Percentiles rank a stretch among this genome's conserved stretches.
phyloP scores from a whole-genome alignment of 2,329 filamentous ascomycete genomes.

The Scedosporium minutisporum region DNA sequence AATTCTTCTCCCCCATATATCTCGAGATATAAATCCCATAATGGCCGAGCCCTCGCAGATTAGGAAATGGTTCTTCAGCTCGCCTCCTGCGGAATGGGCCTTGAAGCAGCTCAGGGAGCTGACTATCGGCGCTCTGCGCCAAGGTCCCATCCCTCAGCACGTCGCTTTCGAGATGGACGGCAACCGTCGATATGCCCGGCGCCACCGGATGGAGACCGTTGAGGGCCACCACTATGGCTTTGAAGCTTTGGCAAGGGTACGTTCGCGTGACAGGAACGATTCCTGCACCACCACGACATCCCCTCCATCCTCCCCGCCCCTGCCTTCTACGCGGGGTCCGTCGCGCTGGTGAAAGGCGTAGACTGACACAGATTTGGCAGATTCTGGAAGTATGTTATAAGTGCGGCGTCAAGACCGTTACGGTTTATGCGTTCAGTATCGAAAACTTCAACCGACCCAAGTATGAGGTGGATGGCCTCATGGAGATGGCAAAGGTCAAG shows the following conservation, averaged over 20 bases:
- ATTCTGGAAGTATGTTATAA: constrained; percentile 98
- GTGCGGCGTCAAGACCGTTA: constrained; percentile 90
- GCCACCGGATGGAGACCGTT: constrained; percentile 87
- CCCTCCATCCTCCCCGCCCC: background rate
- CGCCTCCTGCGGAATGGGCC: constrained; percentile 87
- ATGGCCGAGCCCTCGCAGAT: constrained; percentile 46
- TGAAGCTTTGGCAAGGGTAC: constrained; percentile 79
- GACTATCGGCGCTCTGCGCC: constrained; percentile 77
- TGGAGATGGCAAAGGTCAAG: constrained; percentile 97
- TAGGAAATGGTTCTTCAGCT: constrained; percentile 67
- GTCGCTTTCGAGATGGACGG: constrained; percentile 99
- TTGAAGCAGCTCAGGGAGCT: constrained; percentile 70
- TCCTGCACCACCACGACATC: too few species aligned
- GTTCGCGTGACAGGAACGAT: constrained; percentile 13
- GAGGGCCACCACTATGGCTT: constrained; percentile 95
- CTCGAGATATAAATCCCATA: constrained; percentile 3
- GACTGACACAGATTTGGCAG: constrained; percentile 29
- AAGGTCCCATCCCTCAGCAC: constrained; percentile 88
- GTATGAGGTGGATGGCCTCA: constrained; percentile 91
- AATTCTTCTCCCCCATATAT: background rate
- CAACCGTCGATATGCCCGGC: constrained; percentile 84
- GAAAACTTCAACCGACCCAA: constrained; percentile 98
- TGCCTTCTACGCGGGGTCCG: background rate
- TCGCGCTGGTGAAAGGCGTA: too few species aligned
- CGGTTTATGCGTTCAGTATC: constrained; percentile 96